Evolutionary conservation across 228 moss, liverwort and hornwort genomes (phyloP), one percentile per base, ranked within the genome.

Genomic region (Sphagnum fallax): DNA sequence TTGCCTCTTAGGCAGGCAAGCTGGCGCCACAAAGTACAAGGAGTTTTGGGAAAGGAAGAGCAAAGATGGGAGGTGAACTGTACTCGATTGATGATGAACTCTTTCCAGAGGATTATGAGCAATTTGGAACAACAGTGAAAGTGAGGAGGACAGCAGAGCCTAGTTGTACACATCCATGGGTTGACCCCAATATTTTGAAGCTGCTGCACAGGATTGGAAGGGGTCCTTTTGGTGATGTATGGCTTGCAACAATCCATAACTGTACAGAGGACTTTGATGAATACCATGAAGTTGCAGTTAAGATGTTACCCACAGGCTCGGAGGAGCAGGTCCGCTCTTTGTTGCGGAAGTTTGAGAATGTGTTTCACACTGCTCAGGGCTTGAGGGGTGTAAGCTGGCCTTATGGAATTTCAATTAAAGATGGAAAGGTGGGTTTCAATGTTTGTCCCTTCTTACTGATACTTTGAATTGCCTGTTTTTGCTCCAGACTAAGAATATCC

Each of bases 251-350:
- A 60, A 84, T 96, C 77, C 95, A 96, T 77, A 96, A 87, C 77
- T 89, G 89, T 53, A 91, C 92, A 0, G 88, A 86, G 81, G 95
- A 96, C 73, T 96, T 96, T 50, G 95, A 96, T 81, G 95, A 96
- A 76, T 96, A 78, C 79, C 95, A 96, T 73, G 92, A 92, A 84
- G 95, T 96, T 52, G 92, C 75, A 60, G 92, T 96, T 72, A 96
- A 96, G 86, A 92, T 96, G 95, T 81, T 96, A 68, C 95, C 92
- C 18, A 73, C 77, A 71, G 80, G 89, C 81, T 79, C 87, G 8
- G 88, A 89, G 60, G 91, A 96, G 62, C 89, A 80, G 60, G 78
- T 83, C 52, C 79, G 78, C 51, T 70, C 74, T 57, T 77, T 92
- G 71, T 73, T 91, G 66, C 82, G 77, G 68, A 92, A 79, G 78